Evolutionary conservation across 306 rosid genomes (phyloP), one percentile per base, ranked within the genome.

Genomic region (Dryas alaskensis): DNA sequence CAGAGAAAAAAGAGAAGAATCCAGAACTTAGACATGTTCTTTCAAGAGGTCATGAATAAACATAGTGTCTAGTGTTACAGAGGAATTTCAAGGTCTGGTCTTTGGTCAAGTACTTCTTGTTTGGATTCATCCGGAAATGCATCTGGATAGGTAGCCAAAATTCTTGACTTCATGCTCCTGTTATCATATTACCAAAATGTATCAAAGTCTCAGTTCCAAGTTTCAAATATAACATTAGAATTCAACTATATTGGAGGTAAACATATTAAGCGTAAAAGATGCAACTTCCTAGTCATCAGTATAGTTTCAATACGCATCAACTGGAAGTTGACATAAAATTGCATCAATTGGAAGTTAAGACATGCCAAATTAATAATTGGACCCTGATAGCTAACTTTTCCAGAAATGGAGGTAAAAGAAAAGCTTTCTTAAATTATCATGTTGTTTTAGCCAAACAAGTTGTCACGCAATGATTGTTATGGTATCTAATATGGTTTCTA

Each of bases 41-140:
- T 13, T 44, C 63, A 50, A 51, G 40, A 11, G 10, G 14, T 14
- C n/a, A 31, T 37, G 40, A 59, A 6, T 43, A 66, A 27, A 51
- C 40, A 59, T 50, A 11, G 25, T 22, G 27, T 51, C 48, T 40
- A 47, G 49, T 0, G 48, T 86, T 74, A 89, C 75, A 76, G 83
- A 0, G 99, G 97, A 80, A 83, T 66, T 86, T 94, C 99, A 40
- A 94, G 92, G 82, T 92, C 99, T 10, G 96, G 96, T 70, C 99
- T 88, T 76, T 82, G 83, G 78, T 94, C 97, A 37, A 86, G 74
- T 39, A 72, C 84, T 81, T 83, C 87, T 55, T 63, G 64, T 66
- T 39, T 77, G 5, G 88, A 86, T 57, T 84, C 89, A 60, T 80
- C 89, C 27, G 91, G 87, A 83, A 92, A 92, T 19, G 95, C 99